phyloP scores from a whole-genome alignment of 1,284 basidiomycete genomes.

The Cutaneotrichosporon arboriforme region DNA sequence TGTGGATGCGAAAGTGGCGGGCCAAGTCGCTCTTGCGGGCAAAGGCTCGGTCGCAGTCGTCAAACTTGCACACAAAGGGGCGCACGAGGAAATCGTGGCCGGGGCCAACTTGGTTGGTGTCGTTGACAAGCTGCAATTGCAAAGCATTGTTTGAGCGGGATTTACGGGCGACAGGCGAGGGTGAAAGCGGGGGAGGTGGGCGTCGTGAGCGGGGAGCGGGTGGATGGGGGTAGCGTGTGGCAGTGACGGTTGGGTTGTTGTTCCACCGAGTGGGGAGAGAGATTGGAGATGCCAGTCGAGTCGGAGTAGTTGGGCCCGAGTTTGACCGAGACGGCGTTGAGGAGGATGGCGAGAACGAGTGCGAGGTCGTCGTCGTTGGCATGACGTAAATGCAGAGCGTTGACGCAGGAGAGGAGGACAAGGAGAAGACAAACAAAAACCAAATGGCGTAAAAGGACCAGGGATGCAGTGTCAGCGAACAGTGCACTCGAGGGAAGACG shows the following conservation, averaged over 20 bases:
- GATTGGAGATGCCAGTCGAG: slow-evolving; percentile 5
- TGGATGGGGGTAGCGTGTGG: neutral
- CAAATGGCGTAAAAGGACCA: neutral
- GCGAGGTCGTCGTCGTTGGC: too few species aligned
- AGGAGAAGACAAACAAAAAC: neutral
- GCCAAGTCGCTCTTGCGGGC: slow-evolving; percentile 51
- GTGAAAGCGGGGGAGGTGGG: neutral
- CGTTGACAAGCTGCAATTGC: slow-evolving; percentile 40
- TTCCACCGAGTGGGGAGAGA: neutral
- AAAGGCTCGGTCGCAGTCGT: slow-evolving; percentile 50
- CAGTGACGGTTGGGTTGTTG: neutral
- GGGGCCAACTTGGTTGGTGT: slow-evolving; percentile 38
- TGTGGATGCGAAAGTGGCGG: slow-evolving; percentile 51
- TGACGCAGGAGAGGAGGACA: neutral
- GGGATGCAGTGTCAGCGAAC: slow-evolving; percentile 1
- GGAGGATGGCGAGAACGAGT: neutral
- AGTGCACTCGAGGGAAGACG: neutral
- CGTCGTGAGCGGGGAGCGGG: neutral
- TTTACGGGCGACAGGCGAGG: neutral
- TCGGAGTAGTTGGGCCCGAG: neutral
- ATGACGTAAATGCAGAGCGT: neutral
- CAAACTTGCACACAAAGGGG: slow-evolving; percentile 45
- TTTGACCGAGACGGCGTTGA: neutral
- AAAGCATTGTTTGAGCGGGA: neutral
- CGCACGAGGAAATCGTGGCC: slow-evolving; percentile 32